A percentile compares a stretch with the other conserved stretches of the same genome.
Evolutionary conservation across 805 yeast genomes (phyloP).

Genomic region (Candida nanaspora): DNA sequence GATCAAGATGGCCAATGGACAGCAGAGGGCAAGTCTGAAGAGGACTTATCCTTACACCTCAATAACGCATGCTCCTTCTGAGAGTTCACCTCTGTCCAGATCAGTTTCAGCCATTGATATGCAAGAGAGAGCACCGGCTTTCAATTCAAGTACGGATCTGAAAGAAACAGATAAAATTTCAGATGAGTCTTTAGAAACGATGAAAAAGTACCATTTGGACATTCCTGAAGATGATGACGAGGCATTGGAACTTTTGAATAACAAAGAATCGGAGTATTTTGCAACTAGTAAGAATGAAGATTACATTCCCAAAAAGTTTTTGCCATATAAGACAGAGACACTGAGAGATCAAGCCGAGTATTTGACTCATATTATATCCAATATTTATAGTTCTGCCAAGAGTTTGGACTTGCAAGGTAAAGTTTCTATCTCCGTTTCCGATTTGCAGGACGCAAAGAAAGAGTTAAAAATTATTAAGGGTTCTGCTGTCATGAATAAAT

Average conservation of each 20-base stretch:
- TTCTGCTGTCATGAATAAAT: neutral
- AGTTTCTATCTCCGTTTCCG: slow-evolving; percentile 59
- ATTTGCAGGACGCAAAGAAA: slow-evolving; percentile 39
- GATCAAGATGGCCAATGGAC: too few relatives aligned
- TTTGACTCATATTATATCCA: slow-evolving; percentile 71
- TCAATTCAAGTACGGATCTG: slow-evolving; percentile 1
- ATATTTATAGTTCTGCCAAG: slow-evolving; percentile 69
- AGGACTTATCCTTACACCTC: neutral
- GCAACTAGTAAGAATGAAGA: slow-evolving; percentile 15
- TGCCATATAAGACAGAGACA: slow-evolving; percentile 74
- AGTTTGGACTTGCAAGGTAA: slow-evolving; percentile 71
- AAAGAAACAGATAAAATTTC: neutral
- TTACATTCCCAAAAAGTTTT: slow-evolving; percentile 15
- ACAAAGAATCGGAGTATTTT: slow-evolving; percentile 16
- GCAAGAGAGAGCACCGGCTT: neutral
- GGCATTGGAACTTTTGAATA: slow-evolving; percentile 15
- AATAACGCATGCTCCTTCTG: slow-evolving; percentile 12
- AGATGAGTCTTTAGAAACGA: slow-evolving; percentile 13
- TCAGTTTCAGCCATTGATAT: slow-evolving; percentile 16
- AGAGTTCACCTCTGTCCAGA: slow-evolving; percentile 19
- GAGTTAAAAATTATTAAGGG: slow-evolving; percentile 2
- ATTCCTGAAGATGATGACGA: slow-evolving; percentile 43
- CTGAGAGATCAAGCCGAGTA: slow-evolving; percentile 65
- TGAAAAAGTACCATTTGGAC: slow-evolving; percentile 40
- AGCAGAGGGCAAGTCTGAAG: too few relatives aligned